A percentile compares a stretch with the other conserved stretches of the same genome.
These are phyloP conservation scores for Alternaria arbusti DNA, from an alignment of 2,329 filamentous ascomycete genomes.

Conservation along the genomic window DNA sequence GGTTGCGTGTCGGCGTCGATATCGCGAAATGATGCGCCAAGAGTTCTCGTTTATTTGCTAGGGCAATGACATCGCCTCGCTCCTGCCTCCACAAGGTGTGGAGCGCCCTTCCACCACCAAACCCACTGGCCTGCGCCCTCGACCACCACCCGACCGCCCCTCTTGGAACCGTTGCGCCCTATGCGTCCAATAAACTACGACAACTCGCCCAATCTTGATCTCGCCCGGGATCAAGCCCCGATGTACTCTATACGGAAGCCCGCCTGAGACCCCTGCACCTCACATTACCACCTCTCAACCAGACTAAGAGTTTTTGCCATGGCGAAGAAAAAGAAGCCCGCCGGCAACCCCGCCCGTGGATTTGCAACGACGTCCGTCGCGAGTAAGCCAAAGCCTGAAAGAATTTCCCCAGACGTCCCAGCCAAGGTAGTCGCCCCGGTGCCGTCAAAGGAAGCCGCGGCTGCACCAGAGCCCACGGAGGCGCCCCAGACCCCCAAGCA, in stretches of 20 bases:
- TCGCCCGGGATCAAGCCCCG: slow-evolving; percentile 43
- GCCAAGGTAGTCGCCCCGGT: slow-evolving; percentile 8
- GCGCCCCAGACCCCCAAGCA: slow-evolving; percentile 3
- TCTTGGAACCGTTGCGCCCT: slow-evolving; percentile 28
- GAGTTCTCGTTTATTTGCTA: slow-evolving; percentile 28
- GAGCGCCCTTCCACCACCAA: slow-evolving; percentile 20
- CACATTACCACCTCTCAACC: not conserved
- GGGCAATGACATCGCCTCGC: slow-evolving; percentile 25
- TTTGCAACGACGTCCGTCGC: slow-evolving; percentile 94
- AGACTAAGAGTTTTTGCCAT: slow-evolving; percentile 53
- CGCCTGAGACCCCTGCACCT: slow-evolving; percentile 20
- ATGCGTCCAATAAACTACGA: slow-evolving; percentile 38
- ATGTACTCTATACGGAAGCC: slow-evolving; percentile 44
- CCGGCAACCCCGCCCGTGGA: slow-evolving; percentile 84
- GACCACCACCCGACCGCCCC: not conserved
- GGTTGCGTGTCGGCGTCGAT: slow-evolving; percentile 25
- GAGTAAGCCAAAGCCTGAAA: slow-evolving; percentile 71
- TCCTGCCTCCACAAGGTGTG: slow-evolving; percentile 6
- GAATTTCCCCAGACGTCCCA: slow-evolving; percentile 25
- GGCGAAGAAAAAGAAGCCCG: slow-evolving; percentile 94
- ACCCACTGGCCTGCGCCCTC: slow-evolving; percentile 8
- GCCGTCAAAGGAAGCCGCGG: slow-evolving; percentile 21
- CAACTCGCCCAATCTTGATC: slow-evolving; percentile 41
- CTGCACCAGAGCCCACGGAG: slow-evolving; percentile 6
- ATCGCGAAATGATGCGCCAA: slow-evolving; percentile 13